A percentile compares a stretch with the other conserved stretches of the same genome.
Conservation (phyloP, 2,329 filamentous ascomycete species). For the Fusarium decemcellulare region DNA sequence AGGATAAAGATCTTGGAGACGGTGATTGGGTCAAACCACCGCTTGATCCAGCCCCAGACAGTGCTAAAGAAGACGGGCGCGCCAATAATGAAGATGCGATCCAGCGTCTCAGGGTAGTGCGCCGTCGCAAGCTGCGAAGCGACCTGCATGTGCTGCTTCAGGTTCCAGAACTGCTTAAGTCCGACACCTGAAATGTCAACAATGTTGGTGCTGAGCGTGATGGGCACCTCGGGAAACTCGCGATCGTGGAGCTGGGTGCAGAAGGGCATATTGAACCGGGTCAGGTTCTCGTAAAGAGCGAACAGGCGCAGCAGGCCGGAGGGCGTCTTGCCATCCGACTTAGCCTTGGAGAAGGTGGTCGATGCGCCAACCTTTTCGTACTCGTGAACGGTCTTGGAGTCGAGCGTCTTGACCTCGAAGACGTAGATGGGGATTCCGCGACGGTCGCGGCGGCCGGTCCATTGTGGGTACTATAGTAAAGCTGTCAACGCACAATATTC, state of each 20-base stretch:
- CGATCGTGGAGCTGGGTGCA: constrained; percentile 83
- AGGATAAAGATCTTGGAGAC: constrained; percentile 98
- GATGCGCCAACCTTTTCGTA: constrained; percentile 79
- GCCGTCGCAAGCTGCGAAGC: constrained; percentile 90
- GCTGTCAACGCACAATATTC: constrained; percentile 14
- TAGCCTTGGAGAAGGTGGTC: constrained; percentile 71
- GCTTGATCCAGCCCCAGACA: constrained; percentile 95
- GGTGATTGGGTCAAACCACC: constrained; percentile 95
- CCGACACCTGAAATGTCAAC: constrained; percentile 92
- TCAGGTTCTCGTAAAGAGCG: constrained; percentile 93
- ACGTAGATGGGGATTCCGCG: constrained; percentile 94
- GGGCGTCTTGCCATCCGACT: constrained; percentile 76
- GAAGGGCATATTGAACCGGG: constrained; percentile 87
- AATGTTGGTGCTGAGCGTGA: constrained; percentile 94
- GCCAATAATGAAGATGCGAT: constrained; percentile 79
- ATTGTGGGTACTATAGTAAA: constrained; percentile 85
- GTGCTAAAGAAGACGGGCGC: constrained; percentile 93
- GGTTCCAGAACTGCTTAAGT: constrained; percentile 94
- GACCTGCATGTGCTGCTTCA: constrained; percentile 94
- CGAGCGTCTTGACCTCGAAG: constrained; percentile 87
- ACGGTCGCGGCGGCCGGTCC: constrained; percentile 91
- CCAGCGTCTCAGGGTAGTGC: constrained; percentile 94
- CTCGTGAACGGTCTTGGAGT: constrained; percentile 83
- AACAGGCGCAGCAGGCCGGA: constrained; percentile 88
- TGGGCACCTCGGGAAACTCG: constrained; percentile 82